phyloP scores from a whole-genome alignment of 164 flowering plant genomes.

The Piper longum region DNA sequence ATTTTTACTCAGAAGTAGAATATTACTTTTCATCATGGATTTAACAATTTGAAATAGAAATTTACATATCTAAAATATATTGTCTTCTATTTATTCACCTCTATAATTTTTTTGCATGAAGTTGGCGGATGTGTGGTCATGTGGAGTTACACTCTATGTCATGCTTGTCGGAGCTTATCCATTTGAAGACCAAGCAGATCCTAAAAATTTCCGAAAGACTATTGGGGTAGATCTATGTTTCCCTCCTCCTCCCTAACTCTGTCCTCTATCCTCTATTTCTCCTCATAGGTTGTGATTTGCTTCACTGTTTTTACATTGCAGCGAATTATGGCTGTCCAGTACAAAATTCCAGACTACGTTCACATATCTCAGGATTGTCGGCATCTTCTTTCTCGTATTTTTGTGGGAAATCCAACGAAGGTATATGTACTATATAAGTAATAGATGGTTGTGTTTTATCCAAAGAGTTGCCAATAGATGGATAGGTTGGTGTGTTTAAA shows the following conservation, averaged over 20 bases:
- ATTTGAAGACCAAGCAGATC: conserved; percentile 64
- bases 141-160: conserved; percentile 68
- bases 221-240: conserved; percentile 29
- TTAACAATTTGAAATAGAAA: too few species aligned
- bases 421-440: conserved; percentile 19
- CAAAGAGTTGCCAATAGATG: too few species aligned
- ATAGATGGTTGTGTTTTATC: too few species aligned
- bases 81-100: not conserved
- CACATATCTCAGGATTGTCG: conserved; percentile 77
- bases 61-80: too few species aligned
- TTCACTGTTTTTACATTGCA: conserved; percentile 18
- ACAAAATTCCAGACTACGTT: conserved; percentile 76
- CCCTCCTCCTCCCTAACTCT: not conserved
- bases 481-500: too few species aligned
- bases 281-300: not conserved
- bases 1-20: too few species aligned
- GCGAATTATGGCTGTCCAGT: conserved; percentile 75
- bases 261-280: too few species aligned
- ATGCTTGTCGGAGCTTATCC: conserved; percentile 69
- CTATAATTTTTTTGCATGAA: conserved; percentile 6
- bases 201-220: conserved; percentile 62
- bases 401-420: conserved; percentile 54
- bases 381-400: conserved; percentile 65
- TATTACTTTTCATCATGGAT: too few species aligned
- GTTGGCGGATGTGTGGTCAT: conserved; percentile 73